Evolutionary conservation across 1,284 basidiomycete species (phyloP).

Genomic region (Apiotrichum laibachii): DNA sequence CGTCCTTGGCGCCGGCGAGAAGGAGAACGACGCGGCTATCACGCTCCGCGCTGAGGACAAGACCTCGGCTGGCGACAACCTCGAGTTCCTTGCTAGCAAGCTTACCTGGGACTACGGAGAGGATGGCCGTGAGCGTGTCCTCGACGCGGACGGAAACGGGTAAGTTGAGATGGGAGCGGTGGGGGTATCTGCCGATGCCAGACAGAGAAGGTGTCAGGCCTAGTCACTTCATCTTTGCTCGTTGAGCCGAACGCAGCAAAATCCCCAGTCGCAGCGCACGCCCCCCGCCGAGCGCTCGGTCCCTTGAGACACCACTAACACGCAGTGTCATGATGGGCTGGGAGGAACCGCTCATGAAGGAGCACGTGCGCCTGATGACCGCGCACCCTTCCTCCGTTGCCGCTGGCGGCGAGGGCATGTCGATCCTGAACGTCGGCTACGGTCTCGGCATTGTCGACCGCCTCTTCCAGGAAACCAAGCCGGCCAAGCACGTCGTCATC

Average conservation of each 20-base stretch:
- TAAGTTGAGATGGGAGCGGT: constrained; percentile 53
- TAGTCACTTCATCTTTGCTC: too few relatives aligned
- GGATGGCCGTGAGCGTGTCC: constrained; percentile 66
- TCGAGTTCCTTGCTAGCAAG: constrained; percentile 69
- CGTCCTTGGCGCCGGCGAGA: constrained; percentile 25
- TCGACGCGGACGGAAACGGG: constrained; percentile 61
- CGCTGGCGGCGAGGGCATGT: constrained; percentile 55
- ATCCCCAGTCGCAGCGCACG: too few relatives aligned
- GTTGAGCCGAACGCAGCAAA: too few relatives aligned
- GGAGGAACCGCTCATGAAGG: constrained; percentile 69
- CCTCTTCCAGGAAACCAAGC: constrained; percentile 64
- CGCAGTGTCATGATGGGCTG: constrained; percentile 89
- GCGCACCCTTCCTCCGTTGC: constrained; percentile 55
- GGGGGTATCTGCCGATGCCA: constrained; percentile 28
- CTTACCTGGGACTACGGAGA: constrained; percentile 70
- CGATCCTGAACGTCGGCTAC: constrained; percentile 86
- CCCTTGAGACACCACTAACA: not conserved
- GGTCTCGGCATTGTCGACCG: constrained; percentile 91
- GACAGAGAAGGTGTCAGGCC: not conserved
- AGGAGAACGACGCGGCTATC: constrained; percentile 24
- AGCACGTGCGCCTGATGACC: constrained; percentile 58
- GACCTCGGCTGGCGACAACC: constrained; percentile 70
- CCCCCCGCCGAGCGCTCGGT: constrained; percentile 16
- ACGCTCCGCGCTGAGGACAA: constrained; percentile 55
- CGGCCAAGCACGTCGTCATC: constrained; percentile 78